These are phyloP conservation scores for Tilletiopsis washingtonensis DNA, from an alignment of 1,284 basidiomycete species.

Conservation along the genomic window DNA sequence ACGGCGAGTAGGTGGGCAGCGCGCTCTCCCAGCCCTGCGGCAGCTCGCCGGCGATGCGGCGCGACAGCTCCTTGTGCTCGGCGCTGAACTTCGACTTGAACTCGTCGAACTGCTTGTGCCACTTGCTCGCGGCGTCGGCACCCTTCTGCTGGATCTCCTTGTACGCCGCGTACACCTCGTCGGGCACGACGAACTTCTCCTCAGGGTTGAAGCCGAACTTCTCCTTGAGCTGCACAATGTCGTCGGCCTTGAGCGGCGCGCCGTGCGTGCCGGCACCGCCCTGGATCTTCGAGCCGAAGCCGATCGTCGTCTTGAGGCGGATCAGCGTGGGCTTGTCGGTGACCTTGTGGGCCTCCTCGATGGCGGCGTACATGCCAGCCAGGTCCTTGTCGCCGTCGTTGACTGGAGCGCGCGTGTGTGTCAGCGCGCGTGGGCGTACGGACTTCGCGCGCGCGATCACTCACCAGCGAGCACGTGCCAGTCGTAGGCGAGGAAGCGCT, in stretches of 20 bases:
- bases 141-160: constrained; percentile 62
- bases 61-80: constrained; percentile 75
- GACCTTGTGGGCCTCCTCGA: constrained; percentile 66
- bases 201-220: constrained; percentile 77
- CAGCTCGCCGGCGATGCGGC: constrained; percentile 74
- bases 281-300: constrained; percentile 82
- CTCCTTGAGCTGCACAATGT: constrained; percentile 73
- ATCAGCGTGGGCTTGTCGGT: constrained; percentile 80
- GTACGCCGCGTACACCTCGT: constrained; percentile 67
- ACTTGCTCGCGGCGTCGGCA: constrained; percentile 64
- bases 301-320: constrained; percentile 79
- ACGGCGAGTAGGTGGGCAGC: constrained; percentile 72
- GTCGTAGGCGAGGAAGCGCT: constrained; percentile 79
- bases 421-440: not conserved
- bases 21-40: constrained; percentile 72
- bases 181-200: constrained; percentile 69
- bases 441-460: not conserved
- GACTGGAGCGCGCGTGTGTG: constrained; percentile 54
- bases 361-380: constrained; percentile 67
- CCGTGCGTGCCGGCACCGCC: constrained; percentile 91
- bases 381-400: constrained; percentile 78
- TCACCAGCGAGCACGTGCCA: constrained; percentile 70
- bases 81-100: constrained; percentile 72
- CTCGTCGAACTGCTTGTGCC: constrained; percentile 63
- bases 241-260: constrained; percentile 82